Conservation (phyloP, 192 early-diverging fungal genomes). For the Coemansia sp. region DNA sequence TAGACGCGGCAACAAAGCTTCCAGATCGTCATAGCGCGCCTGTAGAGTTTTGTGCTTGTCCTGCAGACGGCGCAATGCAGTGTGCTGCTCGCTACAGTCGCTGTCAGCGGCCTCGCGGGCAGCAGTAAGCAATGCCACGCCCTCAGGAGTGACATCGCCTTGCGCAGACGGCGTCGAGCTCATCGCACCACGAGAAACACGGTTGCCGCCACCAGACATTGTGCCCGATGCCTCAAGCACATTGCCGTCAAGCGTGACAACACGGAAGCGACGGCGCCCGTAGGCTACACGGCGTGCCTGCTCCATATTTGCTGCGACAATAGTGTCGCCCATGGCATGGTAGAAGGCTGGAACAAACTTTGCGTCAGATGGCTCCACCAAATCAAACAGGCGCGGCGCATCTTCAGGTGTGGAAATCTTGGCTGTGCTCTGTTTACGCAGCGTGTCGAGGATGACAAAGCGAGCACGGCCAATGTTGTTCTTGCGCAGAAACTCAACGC, state of each 20-base stretch:
- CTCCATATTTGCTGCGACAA: slow-evolving; percentile 79
- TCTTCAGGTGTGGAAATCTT: slow-evolving; percentile 69
- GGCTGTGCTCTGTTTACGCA: slow-evolving; percentile 54
- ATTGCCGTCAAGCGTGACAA: slow-evolving; percentile 90
- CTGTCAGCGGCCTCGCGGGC: slow-evolving; percentile 60
- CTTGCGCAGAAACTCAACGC: slow-evolving; percentile 83
- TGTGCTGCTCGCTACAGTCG: slow-evolving; percentile 53
- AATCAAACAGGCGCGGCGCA: slow-evolving; percentile 85
- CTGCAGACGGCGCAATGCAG: slow-evolving; percentile 24
- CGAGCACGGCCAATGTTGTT: slow-evolving; percentile 83
- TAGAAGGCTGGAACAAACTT: slow-evolving; percentile 83
- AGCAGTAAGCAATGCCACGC: slow-evolving; percentile 57
- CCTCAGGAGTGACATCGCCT: slow-evolving; percentile 56
- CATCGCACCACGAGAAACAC: slow-evolving; percentile 82
- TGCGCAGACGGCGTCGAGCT: slow-evolving; percentile 62
- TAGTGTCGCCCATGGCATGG: slow-evolving; percentile 77
- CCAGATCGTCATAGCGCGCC: slow-evolving; percentile 56
- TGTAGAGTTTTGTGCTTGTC: slow-evolving; percentile 49
- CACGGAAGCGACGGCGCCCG: slow-evolving; percentile 76
- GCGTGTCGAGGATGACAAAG: slow-evolving; percentile 79
- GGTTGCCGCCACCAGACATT: slow-evolving; percentile 87
- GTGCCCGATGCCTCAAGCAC: slow-evolving; percentile 89
- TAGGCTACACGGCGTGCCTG: slow-evolving; percentile 89
- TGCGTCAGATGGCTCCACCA: slow-evolving; percentile 72
- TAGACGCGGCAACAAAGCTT: slow-evolving; percentile 63